These are phyloP conservation scores for Candida xyloterini DNA, from an alignment of 805 yeast species.

Conservation along the genomic window DNA sequence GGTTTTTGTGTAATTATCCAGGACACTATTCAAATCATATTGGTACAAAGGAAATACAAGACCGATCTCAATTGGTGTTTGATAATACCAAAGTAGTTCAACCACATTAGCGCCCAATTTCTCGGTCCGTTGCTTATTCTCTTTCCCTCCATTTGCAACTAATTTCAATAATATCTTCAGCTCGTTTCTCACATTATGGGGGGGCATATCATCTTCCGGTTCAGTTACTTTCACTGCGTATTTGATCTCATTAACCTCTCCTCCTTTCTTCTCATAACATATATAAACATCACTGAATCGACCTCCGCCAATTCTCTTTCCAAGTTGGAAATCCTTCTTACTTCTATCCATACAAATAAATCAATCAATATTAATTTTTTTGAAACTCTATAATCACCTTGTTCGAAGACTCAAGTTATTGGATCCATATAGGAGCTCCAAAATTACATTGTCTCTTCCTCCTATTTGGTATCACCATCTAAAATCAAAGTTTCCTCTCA, in stretches of 20 bases:
- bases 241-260: conserved; percentile 12
- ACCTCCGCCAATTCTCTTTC: conserved; percentile 38
- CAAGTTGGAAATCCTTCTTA: conserved; percentile 18
- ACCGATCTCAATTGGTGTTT: conserved; percentile 34
- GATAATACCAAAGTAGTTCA: conserved; percentile 13
- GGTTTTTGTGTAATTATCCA: conserved; percentile 34
- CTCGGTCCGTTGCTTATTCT: background rate
- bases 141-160: conserved; percentile 3
- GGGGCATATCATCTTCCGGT: conserved; percentile 50
- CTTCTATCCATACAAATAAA: conserved; percentile 6
- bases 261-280: conserved; percentile 4
- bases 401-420: background rate
- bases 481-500: background rate
- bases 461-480: background rate
- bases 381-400: background rate
- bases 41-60: conserved; percentile 42
- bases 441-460: background rate
- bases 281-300: conserved; percentile 41
- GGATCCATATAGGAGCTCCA: background rate
- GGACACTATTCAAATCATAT: conserved; percentile 34
- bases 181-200: conserved; percentile 51
- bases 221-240: conserved; percentile 47
- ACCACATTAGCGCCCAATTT: conserved; percentile 14
- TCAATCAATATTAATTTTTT: background rate
- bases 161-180: conserved; percentile 34